phyloP scores from a whole-genome alignment of 2,329 filamentous ascomycete genomes.

The Calonectria naviculata region DNA sequence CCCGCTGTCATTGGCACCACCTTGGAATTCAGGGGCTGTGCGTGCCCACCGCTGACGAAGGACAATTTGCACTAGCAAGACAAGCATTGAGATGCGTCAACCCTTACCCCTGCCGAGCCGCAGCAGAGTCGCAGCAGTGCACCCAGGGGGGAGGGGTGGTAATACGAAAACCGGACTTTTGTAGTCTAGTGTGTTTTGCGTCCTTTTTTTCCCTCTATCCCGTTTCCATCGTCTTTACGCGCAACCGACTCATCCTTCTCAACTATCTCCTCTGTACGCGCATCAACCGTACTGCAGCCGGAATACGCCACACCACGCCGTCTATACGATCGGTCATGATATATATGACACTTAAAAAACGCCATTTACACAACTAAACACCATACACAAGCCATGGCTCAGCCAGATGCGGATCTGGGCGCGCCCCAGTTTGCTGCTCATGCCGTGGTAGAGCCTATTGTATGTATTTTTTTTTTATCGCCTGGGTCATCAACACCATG shows the following conservation, averaged over 20 bases:
- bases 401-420: constrained; percentile 33
- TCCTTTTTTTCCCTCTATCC: constrained; percentile 3
- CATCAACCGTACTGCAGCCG: not conserved
- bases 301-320: not conserved
- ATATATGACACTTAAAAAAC: not conserved
- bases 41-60: not conserved
- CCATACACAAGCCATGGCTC: constrained; percentile 14
- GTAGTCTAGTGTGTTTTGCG: not conserved
- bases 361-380: not conserved
- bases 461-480: constrained; percentile 21
- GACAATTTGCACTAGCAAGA: constrained; percentile 5
- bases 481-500: not conserved
- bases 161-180: not conserved
- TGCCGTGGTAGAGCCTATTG: constrained; percentile 41
- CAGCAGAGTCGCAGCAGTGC: not conserved
- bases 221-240: not conserved
- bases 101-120: not conserved
- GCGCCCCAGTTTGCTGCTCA: constrained; percentile 42
- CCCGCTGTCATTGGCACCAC: not conserved
- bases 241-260: not conserved
- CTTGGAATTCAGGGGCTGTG: constrained; percentile 13
- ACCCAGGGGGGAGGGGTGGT: not conserved
- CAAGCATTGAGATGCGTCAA: not conserved
- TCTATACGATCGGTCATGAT: not conserved
- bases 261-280: not conserved